These are phyloP conservation scores for Incumbomyces lentus DNA, from an alignment of 2,329 filamentous ascomycete species.

Conservation along the genomic window DNA sequence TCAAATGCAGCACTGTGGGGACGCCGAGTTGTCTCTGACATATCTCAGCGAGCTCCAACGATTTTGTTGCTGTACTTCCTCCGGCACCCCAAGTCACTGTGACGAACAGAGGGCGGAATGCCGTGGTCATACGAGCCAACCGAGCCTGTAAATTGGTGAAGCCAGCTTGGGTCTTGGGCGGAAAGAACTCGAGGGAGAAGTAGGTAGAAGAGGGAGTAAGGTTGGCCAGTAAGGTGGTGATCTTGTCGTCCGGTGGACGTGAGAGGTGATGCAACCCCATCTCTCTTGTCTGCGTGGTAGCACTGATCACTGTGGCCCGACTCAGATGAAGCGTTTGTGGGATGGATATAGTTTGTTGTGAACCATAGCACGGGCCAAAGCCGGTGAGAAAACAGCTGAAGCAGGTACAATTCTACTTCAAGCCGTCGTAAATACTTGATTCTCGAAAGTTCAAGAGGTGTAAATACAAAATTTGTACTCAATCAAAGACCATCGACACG, in stretches of 20 bases:
- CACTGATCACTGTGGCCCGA: too few relatives aligned
- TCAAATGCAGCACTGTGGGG: conserved; percentile 91
- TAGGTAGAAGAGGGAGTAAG: conserved; percentile 72
- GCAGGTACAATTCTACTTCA: too few relatives aligned
- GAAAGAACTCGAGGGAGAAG: conserved; percentile 98
- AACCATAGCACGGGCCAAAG: too few relatives aligned
- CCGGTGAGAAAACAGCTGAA: too few relatives aligned
- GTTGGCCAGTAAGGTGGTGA: conserved; percentile 28
- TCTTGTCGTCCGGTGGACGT: conserved; percentile 15
- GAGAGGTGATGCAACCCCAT: not conserved
- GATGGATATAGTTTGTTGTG: too few relatives aligned
- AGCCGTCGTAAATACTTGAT: too few relatives aligned
- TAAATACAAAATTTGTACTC: too few relatives aligned
- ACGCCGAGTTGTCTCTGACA: conserved; percentile 86
- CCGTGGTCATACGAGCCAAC: conserved; percentile 87
- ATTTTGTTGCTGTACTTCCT: conserved; percentile 81
- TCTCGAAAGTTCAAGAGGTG: too few relatives aligned
- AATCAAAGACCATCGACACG: too few relatives aligned
- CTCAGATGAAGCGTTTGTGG: too few relatives aligned
- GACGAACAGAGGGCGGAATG: conserved; percentile 83
- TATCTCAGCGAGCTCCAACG: conserved; percentile 85
- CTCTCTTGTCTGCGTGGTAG: not conserved
- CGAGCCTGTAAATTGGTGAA: conserved; percentile 88
- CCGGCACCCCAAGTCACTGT: conserved; percentile 98
- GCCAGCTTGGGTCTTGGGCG: conserved; percentile 92